phyloP scores from a whole-genome alignment of 192 early-diverging fungal genomes.

The Backusella luteola region DNA sequence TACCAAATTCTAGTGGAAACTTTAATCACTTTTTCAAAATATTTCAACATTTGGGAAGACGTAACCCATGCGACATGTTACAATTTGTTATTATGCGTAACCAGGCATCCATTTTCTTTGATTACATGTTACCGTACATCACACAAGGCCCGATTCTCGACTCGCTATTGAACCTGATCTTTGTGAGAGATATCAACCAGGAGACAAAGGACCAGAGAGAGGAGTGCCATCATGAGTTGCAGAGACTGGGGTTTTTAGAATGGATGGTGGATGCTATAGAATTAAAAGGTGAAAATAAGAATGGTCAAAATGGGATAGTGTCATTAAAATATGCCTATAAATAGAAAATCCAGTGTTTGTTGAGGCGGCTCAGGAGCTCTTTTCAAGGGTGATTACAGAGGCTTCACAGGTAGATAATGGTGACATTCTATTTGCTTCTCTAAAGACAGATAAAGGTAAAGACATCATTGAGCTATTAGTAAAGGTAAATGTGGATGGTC shows the following conservation, averaged over 20 bases:
- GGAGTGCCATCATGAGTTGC: slow-evolving; percentile 2
- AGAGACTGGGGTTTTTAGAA: slow-evolving; percentile 13
- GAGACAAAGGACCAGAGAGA: slow-evolving; percentile 26
- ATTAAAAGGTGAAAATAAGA: background rate
- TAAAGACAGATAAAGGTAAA: slow-evolving; percentile 17
- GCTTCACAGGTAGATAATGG: slow-evolving; percentile 26
- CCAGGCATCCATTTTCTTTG: slow-evolving; percentile 18
- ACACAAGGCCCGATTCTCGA: slow-evolving; percentile 17
- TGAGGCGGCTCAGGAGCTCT: slow-evolving; percentile 21
- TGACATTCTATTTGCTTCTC: slow-evolving; percentile 10
- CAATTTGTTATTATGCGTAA: slow-evolving; percentile 22
- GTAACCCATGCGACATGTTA: slow-evolving; percentile 28
- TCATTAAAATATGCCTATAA: background rate
- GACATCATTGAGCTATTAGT: slow-evolving; percentile 18
- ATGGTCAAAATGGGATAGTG: background rate
- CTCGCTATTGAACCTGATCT: slow-evolving; percentile 18
- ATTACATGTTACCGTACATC: slow-evolving; percentile 31
- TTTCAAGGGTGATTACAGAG: slow-evolving; percentile 30
- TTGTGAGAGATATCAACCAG: slow-evolving; percentile 22
- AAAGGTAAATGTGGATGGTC: background rate
- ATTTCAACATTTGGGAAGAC: slow-evolving; percentile 25
- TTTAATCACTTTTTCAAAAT: slow-evolving; percentile 38
- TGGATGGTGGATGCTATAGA: slow-evolving; percentile 22
- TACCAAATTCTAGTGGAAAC: slow-evolving; percentile 29
- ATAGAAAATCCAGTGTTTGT: slow-evolving; percentile 12